Evolutionary conservation across 2,329 filamentous ascomycete genomes (phyloP).

Genomic region (Lasiodiplodia citricola): DNA sequence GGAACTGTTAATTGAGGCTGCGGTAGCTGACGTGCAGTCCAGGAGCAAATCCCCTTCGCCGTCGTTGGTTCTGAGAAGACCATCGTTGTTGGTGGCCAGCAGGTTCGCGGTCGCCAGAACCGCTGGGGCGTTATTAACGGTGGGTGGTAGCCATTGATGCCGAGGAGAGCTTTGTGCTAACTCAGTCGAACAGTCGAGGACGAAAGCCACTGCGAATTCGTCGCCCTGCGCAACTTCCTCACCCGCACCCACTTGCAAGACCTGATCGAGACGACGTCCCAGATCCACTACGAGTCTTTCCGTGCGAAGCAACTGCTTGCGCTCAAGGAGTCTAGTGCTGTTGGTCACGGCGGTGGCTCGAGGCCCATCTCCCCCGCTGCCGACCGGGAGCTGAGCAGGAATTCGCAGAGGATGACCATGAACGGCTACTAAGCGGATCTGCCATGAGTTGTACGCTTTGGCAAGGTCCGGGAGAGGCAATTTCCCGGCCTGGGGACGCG

Average conservation of each 20-base stretch:
- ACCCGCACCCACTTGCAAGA: constrained; percentile 98
- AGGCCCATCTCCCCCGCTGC: constrained; percentile 94
- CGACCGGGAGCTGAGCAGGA: constrained; percentile 93
- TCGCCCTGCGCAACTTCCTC: constrained; percentile 97
- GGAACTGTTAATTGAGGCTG: not conserved
- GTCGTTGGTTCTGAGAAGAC: constrained; percentile 98
- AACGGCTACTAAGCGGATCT: constrained; percentile 80
- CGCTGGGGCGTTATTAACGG: constrained; percentile 97
- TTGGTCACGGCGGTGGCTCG: constrained; percentile 67
- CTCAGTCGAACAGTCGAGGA: constrained; percentile 73
- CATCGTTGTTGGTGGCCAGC: constrained; percentile 96
- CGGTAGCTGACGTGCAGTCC: constrained; percentile 39
- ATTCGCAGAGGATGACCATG: constrained; percentile 97
- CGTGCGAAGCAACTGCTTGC: constrained; percentile 98
- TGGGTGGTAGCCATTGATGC: constrained; percentile 28
- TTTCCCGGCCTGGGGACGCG: not conserved
- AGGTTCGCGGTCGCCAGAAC: constrained; percentile 97
- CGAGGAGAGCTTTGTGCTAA: constrained; percentile 6
- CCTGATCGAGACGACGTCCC: constrained; percentile 97
- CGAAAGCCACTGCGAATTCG: constrained; percentile 99
- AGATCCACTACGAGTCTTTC: constrained; percentile 99
- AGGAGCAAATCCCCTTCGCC: constrained; percentile 95
- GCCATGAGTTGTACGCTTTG: not conserved
- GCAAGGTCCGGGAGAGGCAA: not conserved
- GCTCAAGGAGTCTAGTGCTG: constrained; percentile 95